These are phyloP conservation scores for Vitellaria paradoxa DNA, from an alignment of 179 eudicot species.

Conservation along the genomic window DNA sequence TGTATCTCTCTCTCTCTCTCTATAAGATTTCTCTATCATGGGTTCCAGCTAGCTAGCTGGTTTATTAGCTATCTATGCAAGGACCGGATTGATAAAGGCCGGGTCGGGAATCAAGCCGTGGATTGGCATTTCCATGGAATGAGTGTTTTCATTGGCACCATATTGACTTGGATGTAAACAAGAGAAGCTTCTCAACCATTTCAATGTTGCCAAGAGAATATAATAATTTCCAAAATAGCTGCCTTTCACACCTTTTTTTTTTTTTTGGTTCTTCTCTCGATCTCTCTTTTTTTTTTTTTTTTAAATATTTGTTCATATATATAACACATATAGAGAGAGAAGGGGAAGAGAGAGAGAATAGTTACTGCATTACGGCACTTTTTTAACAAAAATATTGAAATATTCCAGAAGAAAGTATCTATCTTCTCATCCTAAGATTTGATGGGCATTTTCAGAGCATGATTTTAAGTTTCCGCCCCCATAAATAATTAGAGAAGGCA, in stretches of 20 bases:
- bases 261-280: neutral
- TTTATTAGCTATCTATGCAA: neutral
- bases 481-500: no score
- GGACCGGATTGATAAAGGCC: neutral
- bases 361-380: no score
- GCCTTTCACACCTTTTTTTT: neutral
- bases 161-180: slow-evolving; percentile 11
- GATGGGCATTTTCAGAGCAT: no score
- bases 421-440: no score
- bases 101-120: neutral
- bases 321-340: no score
- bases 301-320: no score
- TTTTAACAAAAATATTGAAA: no score
- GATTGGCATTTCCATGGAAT: slow-evolving; percentile 22
- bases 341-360: no score
- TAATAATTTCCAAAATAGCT: slow-evolving; percentile 10
- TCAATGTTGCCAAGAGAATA: slow-evolving; percentile 20
- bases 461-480: no score
- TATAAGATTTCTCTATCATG: slow-evolving; percentile 1
- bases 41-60: slow-evolving; percentile 3
- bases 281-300: neutral
- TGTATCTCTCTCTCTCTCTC: no score
- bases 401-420: no score
- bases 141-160: slow-evolving; percentile 3
- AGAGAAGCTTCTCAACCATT: slow-evolving; percentile 13